These are phyloP conservation scores for Solanum sitiens DNA, from an alignment of 257 asterid genomes.

Conservation along the genomic window DNA sequence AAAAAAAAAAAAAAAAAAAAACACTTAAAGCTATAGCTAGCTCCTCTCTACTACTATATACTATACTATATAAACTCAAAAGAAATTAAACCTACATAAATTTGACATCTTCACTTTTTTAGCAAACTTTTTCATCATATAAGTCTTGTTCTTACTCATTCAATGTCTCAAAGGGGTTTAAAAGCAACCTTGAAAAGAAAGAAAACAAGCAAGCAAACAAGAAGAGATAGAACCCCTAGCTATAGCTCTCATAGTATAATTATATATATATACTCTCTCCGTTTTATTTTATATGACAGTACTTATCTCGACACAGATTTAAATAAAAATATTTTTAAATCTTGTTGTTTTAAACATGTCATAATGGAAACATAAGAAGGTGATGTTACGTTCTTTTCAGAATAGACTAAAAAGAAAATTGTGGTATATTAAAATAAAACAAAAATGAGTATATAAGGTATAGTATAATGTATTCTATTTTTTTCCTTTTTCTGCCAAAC, in stretches of 20 bases:
- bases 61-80: not conserved
- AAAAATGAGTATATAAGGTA: not conserved
- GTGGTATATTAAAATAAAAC: not conserved
- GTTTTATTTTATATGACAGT: not conserved
- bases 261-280: not conserved
- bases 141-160: constrained; percentile 56
- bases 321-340: not conserved
- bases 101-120: constrained; percentile 20
- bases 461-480: not conserved
- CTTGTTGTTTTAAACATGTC: not conserved
- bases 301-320: not conserved
- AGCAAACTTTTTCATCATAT: constrained; percentile 24
- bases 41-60: not conserved
- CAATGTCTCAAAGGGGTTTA: constrained; percentile 24
- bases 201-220: constrained; percentile 10
- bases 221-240: not conserved
- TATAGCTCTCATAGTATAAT: not conserved
- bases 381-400: not conserved
- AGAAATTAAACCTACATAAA: not conserved
- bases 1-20: not conserved
- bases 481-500: constrained; percentile 14
- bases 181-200: constrained; percentile 48
- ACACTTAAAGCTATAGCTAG: constrained; percentile 4
- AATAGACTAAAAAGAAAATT: not conserved
- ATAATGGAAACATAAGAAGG: not conserved